phyloP scores from a whole-genome alignment of 2,329 filamentous ascomycete species.

The Phialocephala subalpina region DNA sequence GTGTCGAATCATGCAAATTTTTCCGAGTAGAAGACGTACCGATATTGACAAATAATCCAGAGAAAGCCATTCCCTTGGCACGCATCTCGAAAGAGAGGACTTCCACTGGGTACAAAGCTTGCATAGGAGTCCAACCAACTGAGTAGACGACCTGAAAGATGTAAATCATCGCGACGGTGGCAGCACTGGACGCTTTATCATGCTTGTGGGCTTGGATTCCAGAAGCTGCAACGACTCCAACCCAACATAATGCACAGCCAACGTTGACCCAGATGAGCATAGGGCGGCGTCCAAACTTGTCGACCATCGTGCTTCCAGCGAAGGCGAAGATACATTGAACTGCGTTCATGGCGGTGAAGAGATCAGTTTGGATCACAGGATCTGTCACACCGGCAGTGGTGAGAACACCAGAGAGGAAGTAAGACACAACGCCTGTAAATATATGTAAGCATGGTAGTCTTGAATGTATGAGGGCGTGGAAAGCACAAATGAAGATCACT shows the following conservation, averaged over 20 bases:
- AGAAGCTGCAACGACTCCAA: slow-evolving; percentile 52
- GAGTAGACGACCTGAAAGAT: slow-evolving; percentile 60
- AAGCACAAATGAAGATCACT: neutral
- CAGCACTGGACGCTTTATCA: slow-evolving; percentile 49
- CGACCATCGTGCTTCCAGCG: slow-evolving; percentile 61
- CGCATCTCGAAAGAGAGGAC: slow-evolving; percentile 60
- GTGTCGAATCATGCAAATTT: neutral
- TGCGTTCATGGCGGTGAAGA: slow-evolving; percentile 59
- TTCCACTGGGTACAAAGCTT: slow-evolving; percentile 60
- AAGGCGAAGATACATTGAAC: slow-evolving; percentile 62
- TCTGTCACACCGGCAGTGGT: slow-evolving; percentile 56
- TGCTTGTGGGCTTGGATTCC: slow-evolving; percentile 31
- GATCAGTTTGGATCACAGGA: slow-evolving; percentile 58
- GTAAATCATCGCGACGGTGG: slow-evolving; percentile 60
- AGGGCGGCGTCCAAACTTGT: slow-evolving; percentile 63
- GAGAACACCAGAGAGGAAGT: slow-evolving; percentile 61
- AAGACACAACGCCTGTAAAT: slow-evolving; percentile 49
- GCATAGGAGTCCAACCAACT: slow-evolving; percentile 52
- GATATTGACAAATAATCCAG: slow-evolving; percentile 52
- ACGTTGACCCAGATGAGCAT: slow-evolving; percentile 58
- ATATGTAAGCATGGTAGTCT: slow-evolving; percentile 15
- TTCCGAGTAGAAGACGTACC: slow-evolving; percentile 32
- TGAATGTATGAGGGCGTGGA: neutral
- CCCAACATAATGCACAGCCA: slow-evolving; percentile 56
- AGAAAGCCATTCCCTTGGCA: slow-evolving; percentile 63